Evolutionary conservation across 2,329 filamentous ascomycete species (phyloP).

Genomic region (Aspergillus eucalypticola): DNA sequence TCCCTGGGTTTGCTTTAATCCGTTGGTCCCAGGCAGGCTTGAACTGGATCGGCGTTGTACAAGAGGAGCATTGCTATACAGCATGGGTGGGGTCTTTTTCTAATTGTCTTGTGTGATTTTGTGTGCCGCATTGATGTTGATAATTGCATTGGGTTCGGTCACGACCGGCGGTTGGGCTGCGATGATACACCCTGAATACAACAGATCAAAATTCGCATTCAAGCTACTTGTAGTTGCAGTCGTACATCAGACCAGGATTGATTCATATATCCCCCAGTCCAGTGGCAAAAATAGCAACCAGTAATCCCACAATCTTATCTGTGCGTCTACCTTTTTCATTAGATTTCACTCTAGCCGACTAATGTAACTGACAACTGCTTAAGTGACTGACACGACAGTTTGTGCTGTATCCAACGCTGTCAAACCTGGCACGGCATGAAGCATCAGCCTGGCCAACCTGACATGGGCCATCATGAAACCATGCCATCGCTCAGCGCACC

Average conservation of each 20-base stretch:
- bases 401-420: too few species aligned
- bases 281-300: slow-evolving; percentile 3
- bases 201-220: slow-evolving; percentile 1
- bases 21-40: slow-evolving; percentile 3
- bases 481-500: too few species aligned
- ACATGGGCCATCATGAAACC: too few species aligned
- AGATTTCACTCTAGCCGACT: too few species aligned
- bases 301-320: too few species aligned
- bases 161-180: slow-evolving; percentile 1
- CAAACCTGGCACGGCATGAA: too few species aligned
- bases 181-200: slow-evolving; percentile 6
- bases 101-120: background rate
- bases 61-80: slow-evolving; percentile 24
- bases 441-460: too few species aligned
- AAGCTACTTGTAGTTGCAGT: background rate
- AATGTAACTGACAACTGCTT: too few species aligned
- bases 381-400: too few species aligned
- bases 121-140: slow-evolving; percentile 9
- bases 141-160: slow-evolving; percentile 6
- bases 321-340: too few species aligned
- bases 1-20: slow-evolving; percentile 2
- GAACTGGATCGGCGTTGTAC: slow-evolving; percentile 22
- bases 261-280: background rate
- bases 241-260: background rate
- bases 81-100: slow-evolving; percentile 20